phyloP scores from a whole-genome alignment of 345 rosid genomes.

The Eucalyptus regnans region DNA sequence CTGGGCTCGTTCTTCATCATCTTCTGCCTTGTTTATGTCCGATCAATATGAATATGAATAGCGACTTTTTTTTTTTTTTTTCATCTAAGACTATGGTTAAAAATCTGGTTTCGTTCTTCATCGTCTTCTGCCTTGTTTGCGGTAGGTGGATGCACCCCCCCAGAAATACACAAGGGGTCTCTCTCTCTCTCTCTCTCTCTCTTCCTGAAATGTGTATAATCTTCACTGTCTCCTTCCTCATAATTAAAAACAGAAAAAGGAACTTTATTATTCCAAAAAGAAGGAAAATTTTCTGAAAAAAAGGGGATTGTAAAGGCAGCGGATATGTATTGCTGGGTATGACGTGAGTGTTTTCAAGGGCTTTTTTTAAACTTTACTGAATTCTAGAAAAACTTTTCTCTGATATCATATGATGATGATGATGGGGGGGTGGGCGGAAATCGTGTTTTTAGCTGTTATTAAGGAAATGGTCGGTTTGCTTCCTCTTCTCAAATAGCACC shows the following conservation, averaged over 20 bases:
- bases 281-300: not conserved
- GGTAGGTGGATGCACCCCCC: not conserved
- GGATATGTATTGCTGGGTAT: not conserved
- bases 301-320: not conserved
- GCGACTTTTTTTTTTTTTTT: not conserved
- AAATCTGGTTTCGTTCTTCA: not conserved
- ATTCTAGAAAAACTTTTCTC: constrained; percentile 22
- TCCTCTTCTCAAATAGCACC: not conserved
- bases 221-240: not conserved
- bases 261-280: not conserved
- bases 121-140: not conserved
- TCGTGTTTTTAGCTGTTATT: constrained; percentile 38
- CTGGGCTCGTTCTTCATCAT: not conserved
- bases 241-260: not conserved
- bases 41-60: not conserved
- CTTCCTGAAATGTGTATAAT: not conserved
- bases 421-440: constrained; percentile 13
- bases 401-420: constrained; percentile 3
- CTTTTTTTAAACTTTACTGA: constrained; percentile 11
- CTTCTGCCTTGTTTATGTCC: not conserved
- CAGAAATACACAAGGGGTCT: not conserved
- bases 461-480: constrained; percentile 51
- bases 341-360: not conserved
- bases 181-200: not conserved
- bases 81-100: not conserved